Percentiles rank a stretch among this genome's conserved stretches.
Conservation (phyloP, 2,329 filamentous ascomycete species). For the Alternaria atra region DNA sequence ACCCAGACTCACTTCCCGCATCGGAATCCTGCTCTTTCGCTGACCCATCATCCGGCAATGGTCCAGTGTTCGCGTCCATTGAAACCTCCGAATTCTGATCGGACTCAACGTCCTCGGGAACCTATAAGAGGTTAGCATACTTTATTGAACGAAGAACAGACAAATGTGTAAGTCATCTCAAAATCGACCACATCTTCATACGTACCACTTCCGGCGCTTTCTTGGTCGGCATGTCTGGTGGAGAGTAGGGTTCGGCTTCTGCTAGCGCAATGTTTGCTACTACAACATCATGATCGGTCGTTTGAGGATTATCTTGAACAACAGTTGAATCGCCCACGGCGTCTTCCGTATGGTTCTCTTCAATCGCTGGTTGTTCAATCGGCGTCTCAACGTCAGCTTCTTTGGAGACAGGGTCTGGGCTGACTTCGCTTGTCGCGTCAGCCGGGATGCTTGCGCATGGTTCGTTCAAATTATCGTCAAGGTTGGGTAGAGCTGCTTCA, state of each 20-base stretch:
- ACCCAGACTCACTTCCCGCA: slow-evolving; percentile 10
- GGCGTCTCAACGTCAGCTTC: slow-evolving; percentile 16
- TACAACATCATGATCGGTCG: slow-evolving; percentile 10
- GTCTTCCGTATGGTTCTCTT: slow-evolving; percentile 7
- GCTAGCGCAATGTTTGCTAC: slow-evolving; percentile 9
- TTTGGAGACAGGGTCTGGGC: slow-evolving; percentile 14
- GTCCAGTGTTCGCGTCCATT: not conserved
- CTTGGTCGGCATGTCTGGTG: slow-evolving; percentile 14
- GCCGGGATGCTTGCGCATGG: slow-evolving; percentile 15
- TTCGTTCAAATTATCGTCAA: slow-evolving; percentile 6
- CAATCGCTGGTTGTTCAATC: slow-evolving; percentile 8
- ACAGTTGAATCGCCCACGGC: not conserved
- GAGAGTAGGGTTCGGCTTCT: slow-evolving; percentile 9
- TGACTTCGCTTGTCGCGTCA: slow-evolving; percentile 15
- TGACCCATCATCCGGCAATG: not conserved
- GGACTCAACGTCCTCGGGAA: slow-evolving; percentile 1
- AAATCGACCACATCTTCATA: not conserved
- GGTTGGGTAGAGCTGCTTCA: not conserved
- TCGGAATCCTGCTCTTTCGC: slow-evolving; percentile 3
- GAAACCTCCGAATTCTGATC: slow-evolving; percentile 3
- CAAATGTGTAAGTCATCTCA: not conserved
- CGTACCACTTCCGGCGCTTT: slow-evolving; percentile 14
- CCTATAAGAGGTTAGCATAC: slow-evolving; percentile 10
- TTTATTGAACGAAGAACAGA: not conserved
- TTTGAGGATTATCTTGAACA: slow-evolving; percentile 6